phyloP scores from a whole-genome alignment of 495 filamentous ascomycete genomes.

The Paragyromitra xinjiangensis region DNA sequence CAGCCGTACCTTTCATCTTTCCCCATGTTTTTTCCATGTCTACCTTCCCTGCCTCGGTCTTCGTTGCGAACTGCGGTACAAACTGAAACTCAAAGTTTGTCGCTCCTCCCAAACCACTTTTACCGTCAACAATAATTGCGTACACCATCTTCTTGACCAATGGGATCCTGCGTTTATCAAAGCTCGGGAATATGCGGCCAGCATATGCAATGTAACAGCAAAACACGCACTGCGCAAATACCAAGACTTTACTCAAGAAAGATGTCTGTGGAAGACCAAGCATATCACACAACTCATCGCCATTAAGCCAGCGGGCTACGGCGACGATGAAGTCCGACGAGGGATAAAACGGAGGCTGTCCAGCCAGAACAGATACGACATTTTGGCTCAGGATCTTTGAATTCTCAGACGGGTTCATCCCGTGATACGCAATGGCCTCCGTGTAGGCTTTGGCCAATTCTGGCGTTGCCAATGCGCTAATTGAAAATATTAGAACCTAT shows the following conservation, averaged over 20 bases:
- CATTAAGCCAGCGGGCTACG: slow-evolving; percentile 74
- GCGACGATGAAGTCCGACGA: slow-evolving; percentile 72
- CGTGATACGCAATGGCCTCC: slow-evolving; percentile 70
- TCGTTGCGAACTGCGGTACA: slow-evolving; percentile 61
- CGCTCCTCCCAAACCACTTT: slow-evolving; percentile 67
- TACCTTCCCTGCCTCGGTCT: slow-evolving; percentile 40
- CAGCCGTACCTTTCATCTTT: slow-evolving; percentile 27
- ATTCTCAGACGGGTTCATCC: slow-evolving; percentile 70
- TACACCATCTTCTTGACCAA: slow-evolving; percentile 66
- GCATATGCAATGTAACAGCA: slow-evolving; percentile 67
- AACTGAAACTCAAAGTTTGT: slow-evolving; percentile 72
- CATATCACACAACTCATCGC: slow-evolving; percentile 67
- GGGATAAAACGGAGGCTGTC: slow-evolving; percentile 70
- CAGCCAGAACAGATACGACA: slow-evolving; percentile 72
- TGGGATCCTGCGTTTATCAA: slow-evolving; percentile 69
- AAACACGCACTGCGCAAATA: slow-evolving; percentile 74
- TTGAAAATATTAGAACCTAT: neutral
- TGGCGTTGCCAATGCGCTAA: slow-evolving; percentile 63
- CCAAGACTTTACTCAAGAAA: slow-evolving; percentile 67
- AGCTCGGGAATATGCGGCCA: slow-evolving; percentile 65
- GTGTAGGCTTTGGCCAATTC: slow-evolving; percentile 68
- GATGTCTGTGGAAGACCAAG: slow-evolving; percentile 68
- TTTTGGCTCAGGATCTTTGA: slow-evolving; percentile 74
- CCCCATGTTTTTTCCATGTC: slow-evolving; percentile 39
- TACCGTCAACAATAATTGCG: slow-evolving; percentile 64